Evolutionary conservation across 2,329 filamentous ascomycete species (phyloP).

Genomic region (Coniochaeta sp.): DNA sequence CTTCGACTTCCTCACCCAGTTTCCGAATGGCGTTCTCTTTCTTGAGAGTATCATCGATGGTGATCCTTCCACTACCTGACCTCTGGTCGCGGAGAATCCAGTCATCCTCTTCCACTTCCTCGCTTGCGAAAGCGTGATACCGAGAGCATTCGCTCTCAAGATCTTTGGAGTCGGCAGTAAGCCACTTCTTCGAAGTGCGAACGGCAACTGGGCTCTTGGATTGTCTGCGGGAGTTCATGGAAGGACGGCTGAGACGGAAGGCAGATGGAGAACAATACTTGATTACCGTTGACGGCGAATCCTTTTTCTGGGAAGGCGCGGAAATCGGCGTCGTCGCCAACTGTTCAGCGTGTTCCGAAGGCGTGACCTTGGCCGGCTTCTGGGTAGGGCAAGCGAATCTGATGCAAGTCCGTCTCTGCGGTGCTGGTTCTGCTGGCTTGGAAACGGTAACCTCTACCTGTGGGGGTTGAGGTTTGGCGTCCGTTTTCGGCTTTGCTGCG

Average conservation of each 20-base stretch:
- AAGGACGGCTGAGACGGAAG: slow-evolving; percentile 13
- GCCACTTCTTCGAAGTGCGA: slow-evolving; percentile 34
- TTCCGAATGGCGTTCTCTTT: slow-evolving; percentile 87
- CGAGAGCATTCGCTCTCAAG: slow-evolving; percentile 48
- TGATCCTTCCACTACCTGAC: slow-evolving; percentile 63
- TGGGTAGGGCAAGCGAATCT: slow-evolving; percentile 68
- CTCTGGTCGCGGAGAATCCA: slow-evolving; percentile 72
- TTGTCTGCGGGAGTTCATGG: slow-evolving; percentile 25
- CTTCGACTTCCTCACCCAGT: slow-evolving; percentile 82
- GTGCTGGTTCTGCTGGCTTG: slow-evolving; percentile 27
- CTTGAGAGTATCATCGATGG: slow-evolving; percentile 79
- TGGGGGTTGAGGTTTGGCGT: slow-evolving; percentile 30
- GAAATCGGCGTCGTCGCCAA: slow-evolving; percentile 10
- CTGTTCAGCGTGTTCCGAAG: slow-evolving; percentile 20
- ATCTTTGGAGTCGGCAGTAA: slow-evolving; percentile 43
- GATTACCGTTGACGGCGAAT: slow-evolving; percentile 21
- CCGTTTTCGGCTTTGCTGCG: slow-evolving; percentile 51
- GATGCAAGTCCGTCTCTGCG: slow-evolving; percentile 55
- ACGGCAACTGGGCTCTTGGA: slow-evolving; percentile 29
- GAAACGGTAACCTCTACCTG: slow-evolving; percentile 20
- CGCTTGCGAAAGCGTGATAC: slow-evolving; percentile 91
- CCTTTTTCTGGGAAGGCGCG: slow-evolving; percentile 17
- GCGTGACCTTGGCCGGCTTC: slow-evolving; percentile 33
- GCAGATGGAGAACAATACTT: slow-evolving; percentile 20
- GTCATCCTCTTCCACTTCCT: slow-evolving; percentile 74